Base-by-base conservation (phyloP, 805 yeast species). In the Hanseniaspora lachancei region DNA sequence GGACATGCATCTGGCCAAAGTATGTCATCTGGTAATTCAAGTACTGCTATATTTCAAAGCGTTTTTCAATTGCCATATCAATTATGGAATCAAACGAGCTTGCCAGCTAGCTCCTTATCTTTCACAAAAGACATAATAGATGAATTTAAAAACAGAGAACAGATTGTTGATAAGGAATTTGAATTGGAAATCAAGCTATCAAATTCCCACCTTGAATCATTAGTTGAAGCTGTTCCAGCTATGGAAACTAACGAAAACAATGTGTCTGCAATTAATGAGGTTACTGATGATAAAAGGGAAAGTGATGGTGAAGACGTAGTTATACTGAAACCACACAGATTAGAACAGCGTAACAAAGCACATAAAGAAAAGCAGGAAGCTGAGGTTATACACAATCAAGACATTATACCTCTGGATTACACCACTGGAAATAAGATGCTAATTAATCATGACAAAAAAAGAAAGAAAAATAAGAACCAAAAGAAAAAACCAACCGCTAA, bases 361-460 rank as follows among this genome's bases (percentile, higher is more conserved):
- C 18, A n/a, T 24, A 50, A 40, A 56, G 51, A 39, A 42, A 47
- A 18, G 57, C 52, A 49, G 44, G 55, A 48, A 41, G 36, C 52
- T 18, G 50, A 29, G 35, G 42, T 57, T 7, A 49, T 43, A 1
- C 49, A 40, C 7, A 56, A 49, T 9, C 57, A 58, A 2, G 55
- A 47, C 8, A 63, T 58, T 15, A 67, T 68, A 13, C 65, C 66
- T 7, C 62, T 79, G 48, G 81, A 80, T 61, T 79, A 77, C 59
- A 61, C 66, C 0, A 71, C 65, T 36, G 72, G 75, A 16, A 72
- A 73, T 34, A 76, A 72, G 56, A 68, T 78, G 15, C 64, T 78
- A 57, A 63, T 64, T 12, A 63, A 63, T 27, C 58, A 58, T 29
- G 47, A 36, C 36, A 60, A 46, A 46, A 60, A 20, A 42, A 49